phyloP scores from a whole-genome alignment of 1,284 basidiomycete genomes.

The Fistulina hepatica region DNA sequence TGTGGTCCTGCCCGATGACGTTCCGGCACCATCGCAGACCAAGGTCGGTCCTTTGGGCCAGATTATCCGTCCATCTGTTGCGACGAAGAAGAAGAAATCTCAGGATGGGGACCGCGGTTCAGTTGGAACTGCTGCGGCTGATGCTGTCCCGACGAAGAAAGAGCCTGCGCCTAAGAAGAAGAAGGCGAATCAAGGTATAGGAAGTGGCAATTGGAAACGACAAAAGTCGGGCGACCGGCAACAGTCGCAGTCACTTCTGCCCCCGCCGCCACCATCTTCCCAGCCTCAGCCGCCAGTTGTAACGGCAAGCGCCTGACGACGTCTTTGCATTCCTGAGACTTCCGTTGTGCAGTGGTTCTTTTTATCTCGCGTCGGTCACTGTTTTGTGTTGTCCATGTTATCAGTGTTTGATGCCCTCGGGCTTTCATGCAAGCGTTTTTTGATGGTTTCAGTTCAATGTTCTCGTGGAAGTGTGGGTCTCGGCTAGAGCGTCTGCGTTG shows the following conservation, averaged over 20 bases:
- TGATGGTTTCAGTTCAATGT: too few relatives aligned
- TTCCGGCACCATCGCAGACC: slow-evolving; percentile 39
- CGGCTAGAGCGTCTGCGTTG: too few relatives aligned
- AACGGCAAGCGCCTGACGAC: neutral
- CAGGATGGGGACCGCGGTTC: neutral
- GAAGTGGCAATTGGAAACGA: neutral
- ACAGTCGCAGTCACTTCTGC: neutral
- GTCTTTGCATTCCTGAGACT: neutral
- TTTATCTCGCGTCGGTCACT: neutral
- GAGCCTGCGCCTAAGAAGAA: slow-evolving; percentile 19
- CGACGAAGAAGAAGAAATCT: neutral
- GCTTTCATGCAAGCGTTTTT: too few relatives aligned
- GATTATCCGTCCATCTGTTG: slow-evolving; percentile 29
- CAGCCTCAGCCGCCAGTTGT: neutral
- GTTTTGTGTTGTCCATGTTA: neutral
- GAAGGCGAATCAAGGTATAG: slow-evolving; percentile 6
- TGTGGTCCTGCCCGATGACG: slow-evolving; percentile 49
- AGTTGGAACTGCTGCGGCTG: too few relatives aligned
- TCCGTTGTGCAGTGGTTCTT: neutral
- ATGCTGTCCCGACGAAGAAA: too few relatives aligned
- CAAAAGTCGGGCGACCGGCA: neutral
- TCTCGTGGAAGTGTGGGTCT: too few relatives aligned
- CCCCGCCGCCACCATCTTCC: too few relatives aligned
- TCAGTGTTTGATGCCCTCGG: neutral
- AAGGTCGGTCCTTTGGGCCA: slow-evolving; percentile 73